Conservation (phyloP, 1,284 basidiomycete species). For the Neolentinus lepideus region DNA sequence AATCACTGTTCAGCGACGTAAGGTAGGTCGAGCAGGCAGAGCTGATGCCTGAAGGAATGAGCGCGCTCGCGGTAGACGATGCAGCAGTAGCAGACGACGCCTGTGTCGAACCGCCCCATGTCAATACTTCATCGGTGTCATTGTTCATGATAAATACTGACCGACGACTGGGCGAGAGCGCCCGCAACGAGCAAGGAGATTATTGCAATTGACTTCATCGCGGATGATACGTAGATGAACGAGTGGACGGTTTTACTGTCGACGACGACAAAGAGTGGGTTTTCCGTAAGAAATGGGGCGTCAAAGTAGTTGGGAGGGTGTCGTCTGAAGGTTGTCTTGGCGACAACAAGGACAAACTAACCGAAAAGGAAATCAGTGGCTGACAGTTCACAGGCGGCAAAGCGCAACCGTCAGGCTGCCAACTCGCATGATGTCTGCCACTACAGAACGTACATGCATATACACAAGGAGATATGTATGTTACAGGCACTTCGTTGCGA, state of each 20-base stretch:
- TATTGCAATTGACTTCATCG: slow-evolving; percentile 43
- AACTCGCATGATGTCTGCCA: neutral
- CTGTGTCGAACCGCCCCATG: slow-evolving; percentile 1
- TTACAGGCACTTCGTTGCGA: no score
- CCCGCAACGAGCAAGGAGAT: slow-evolving; percentile 37
- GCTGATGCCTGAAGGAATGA: slow-evolving; percentile 62
- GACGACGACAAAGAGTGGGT: slow-evolving; percentile 30
- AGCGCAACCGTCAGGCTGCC: neutral
- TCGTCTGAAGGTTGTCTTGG: slow-evolving; percentile 9
- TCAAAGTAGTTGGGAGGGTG: neutral
- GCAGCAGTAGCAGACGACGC: slow-evolving; percentile 12
- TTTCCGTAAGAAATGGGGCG: slow-evolving; percentile 7
- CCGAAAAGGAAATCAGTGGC: neutral
- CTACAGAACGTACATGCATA: no score
- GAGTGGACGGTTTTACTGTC: slow-evolving; percentile 43
- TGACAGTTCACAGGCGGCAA: slow-evolving; percentile 1
- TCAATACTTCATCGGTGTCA: neutral
- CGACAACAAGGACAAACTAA: slow-evolving; percentile 19
- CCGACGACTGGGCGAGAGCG: slow-evolving; percentile 35
- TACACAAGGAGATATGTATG: no score
- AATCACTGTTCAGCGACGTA: slow-evolving; percentile 52
- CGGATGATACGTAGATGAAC: slow-evolving; percentile 29
- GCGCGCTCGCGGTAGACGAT: slow-evolving; percentile 27
- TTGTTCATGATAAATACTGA: slow-evolving; percentile 19
- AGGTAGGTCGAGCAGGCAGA: slow-evolving; percentile 55